These are phyloP conservation scores for Panicum virgatum DNA, from an alignment of 202 grass and related monocot genomes.

Conservation along the genomic window DNA sequence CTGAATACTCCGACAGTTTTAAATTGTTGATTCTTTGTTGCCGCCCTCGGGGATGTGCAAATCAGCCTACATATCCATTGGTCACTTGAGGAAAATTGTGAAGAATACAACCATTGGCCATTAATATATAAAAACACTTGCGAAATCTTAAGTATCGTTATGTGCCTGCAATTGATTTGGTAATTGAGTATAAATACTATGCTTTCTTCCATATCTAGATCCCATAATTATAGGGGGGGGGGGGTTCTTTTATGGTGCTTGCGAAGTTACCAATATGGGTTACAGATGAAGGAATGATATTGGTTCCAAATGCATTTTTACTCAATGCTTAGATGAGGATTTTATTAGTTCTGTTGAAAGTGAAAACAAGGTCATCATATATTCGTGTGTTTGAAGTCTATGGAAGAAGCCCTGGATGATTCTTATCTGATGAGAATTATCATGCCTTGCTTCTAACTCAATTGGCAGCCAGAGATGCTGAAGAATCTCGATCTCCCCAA, in stretches of 20 bases:
- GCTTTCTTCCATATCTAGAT: too few species aligned
- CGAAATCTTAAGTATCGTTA: neutral
- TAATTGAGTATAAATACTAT: too few species aligned
- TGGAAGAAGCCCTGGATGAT: neutral
- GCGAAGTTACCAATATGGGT: too few species aligned
- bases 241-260: too few species aligned
- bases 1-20: neutral
- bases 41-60: too few species aligned
- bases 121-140: too few species aligned
- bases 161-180: neutral
- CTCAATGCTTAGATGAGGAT: neutral
- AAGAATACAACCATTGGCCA: neutral
- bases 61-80: too few species aligned
- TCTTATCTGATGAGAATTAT: neutral
- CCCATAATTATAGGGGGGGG: too few species aligned
- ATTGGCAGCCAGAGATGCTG: slow-evolving; percentile 6
- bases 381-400: neutral
- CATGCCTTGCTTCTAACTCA: neutral
- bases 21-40: neutral
- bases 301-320: neutral
- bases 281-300: neutral
- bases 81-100: neutral
- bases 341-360: neutral
- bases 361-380: neutral
- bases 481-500: neutral